Base-by-base conservation (phyloP, 495 filamentous ascomycete species). In the Extremus antarcticus region DNA sequence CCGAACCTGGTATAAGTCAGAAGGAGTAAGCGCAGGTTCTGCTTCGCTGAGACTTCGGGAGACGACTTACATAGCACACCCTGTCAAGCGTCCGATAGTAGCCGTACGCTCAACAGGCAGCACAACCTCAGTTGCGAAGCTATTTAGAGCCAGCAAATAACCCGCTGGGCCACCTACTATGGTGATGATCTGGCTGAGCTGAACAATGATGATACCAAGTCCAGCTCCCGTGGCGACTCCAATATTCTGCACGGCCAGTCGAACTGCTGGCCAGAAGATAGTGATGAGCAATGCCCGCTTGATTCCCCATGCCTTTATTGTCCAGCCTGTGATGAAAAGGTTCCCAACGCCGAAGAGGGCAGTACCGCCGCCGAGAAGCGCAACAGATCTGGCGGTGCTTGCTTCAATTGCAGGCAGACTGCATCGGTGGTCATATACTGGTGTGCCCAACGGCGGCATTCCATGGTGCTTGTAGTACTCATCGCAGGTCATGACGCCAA, bases 401-500 rank as follows among this genome's bases (percentile, higher is more conserved):
- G 77, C 77, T 22, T 77, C 70, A 50, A 82, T 78, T 48, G 73
- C 68, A 20, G 69, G 69, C 21, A 69, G 65, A 25, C 58, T 63
- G 55, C 78, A 82, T 13, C 75, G 71, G 10, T 24, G 2, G 17
- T 53, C 43, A 35, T 22, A 53, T 16, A 15, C 48, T 46, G 74
- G 69, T 4, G 25, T 25, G 17, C 22, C 69, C 62, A 29, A 59
- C 21, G 15, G 68, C 65, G 15, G 59, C 23, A 29, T 56, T 68
- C 4, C 65, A 68, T 25, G 77, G 70, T 74, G 68, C 15, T 64
- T 68, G 64, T 80, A 82, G 64, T 76, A 82, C 47, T 73, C 71
- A 43, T 80, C 74, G 63, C 78, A 82, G 52, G 74, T 74, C 78
- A 82, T 79, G 19, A 78, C 58, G 41, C 76, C 72, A 53, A 82